These are phyloP conservation scores for Chaetomiaceae sp. DNA, from an alignment of 2,329 filamentous ascomycete species.

Conservation along the genomic window DNA sequence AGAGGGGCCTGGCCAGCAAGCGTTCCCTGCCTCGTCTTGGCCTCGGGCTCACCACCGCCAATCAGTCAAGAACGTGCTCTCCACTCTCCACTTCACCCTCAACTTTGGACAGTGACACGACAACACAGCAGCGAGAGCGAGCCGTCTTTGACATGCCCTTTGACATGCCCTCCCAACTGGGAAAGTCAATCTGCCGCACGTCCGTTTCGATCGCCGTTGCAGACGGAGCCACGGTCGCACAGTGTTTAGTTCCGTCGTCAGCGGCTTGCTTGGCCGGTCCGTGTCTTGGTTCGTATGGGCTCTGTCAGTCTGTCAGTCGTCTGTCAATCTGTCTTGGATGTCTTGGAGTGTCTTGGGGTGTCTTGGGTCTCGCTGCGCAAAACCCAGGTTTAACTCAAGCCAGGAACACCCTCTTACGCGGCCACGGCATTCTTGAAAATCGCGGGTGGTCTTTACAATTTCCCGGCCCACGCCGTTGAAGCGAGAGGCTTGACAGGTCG, in stretches of 20 bases:
- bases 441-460: not conserved
- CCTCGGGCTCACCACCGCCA: slow-evolving; percentile 18
- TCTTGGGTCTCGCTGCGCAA: not conserved
- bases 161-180: not conserved
- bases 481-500: not conserved
- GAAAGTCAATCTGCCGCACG: not conserved
- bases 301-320: too few relatives aligned
- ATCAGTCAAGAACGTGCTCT: slow-evolving; percentile 27
- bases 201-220: not conserved
- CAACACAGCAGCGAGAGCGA: too few relatives aligned
- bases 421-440: not conserved
- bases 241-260: not conserved
- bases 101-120: too few relatives aligned
- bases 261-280: slow-evolving; percentile 2
- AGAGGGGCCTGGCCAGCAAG: slow-evolving; percentile 10
- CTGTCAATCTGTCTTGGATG: too few relatives aligned
- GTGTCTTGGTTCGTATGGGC: too few relatives aligned
- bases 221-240: not conserved
- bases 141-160: too few relatives aligned
- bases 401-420: not conserved
- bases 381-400: not conserved
- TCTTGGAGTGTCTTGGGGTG: not conserved
- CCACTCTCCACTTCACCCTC: slow-evolving; percentile 3
- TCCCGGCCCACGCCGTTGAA: not conserved
- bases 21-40: slow-evolving; percentile 17